Conservation (phyloP, 2,329 filamentous ascomycete species). For the Diplodia mutila region DNA sequence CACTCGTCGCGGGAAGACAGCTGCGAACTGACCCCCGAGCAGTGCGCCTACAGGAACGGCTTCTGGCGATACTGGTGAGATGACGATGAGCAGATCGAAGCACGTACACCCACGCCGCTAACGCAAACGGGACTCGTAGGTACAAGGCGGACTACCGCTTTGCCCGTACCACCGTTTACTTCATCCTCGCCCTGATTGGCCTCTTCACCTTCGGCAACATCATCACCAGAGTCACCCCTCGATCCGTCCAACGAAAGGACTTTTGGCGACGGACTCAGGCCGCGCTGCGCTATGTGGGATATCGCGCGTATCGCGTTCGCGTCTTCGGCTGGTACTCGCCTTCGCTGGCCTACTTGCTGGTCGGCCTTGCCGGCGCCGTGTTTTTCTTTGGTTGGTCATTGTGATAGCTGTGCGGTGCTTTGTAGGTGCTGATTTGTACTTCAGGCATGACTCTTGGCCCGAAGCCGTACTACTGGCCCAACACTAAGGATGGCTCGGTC, state of each 20-base stretch:
- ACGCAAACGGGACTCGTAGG: conserved; percentile 2
- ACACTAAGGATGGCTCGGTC: conserved; percentile 17
- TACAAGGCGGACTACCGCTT: conserved; percentile 28
- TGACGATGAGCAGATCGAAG: too few relatives aligned
- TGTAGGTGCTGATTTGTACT: neutral
- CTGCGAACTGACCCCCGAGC: conserved; percentile 19
- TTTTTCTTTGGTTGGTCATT: conserved; percentile 35
- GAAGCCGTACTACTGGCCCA: conserved; percentile 28
- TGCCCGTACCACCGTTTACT: conserved; percentile 25
- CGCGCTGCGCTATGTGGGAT: conserved; percentile 34
- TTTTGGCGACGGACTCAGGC: conserved; percentile 30
- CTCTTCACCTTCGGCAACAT: conserved; percentile 24
- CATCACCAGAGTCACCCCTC: conserved; percentile 1
- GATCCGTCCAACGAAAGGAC: neutral
- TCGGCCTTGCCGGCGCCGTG: conserved; percentile 32
- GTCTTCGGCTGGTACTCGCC: conserved; percentile 36
- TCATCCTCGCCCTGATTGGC: conserved; percentile 23
- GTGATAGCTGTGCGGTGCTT: accelerated
- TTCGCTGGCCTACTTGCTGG: conserved; percentile 34
- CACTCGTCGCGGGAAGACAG: conserved; percentile 25
- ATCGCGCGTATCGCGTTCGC: conserved; percentile 35
- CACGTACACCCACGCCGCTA: too few relatives aligned
- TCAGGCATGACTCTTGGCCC: conserved; percentile 24
- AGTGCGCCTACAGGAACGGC: conserved; percentile 22
- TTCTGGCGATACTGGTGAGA: conserved; percentile 27